These are phyloP conservation scores for Aspergillus sp. DNA, from an alignment of 2,329 filamentous ascomycete genomes.

Conservation along the genomic window DNA sequence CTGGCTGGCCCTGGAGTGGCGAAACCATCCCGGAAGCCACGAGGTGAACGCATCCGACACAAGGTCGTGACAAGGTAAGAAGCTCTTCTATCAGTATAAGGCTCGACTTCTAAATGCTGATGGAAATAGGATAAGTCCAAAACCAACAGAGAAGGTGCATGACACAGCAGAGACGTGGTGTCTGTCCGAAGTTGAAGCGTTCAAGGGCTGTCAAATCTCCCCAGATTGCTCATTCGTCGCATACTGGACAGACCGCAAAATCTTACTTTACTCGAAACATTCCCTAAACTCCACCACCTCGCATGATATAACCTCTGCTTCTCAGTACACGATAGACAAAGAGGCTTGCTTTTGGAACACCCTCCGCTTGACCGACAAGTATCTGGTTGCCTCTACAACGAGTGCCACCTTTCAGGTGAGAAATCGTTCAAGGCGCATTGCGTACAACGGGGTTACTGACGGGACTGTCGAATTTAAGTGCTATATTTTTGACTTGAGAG, in stretches of 20 bases:
- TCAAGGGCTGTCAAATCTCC: conserved; percentile 3
- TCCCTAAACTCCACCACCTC: neutral
- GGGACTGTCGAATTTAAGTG: neutral
- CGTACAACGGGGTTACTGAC: neutral
- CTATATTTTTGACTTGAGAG: neutral
- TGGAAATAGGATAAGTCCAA: neutral
- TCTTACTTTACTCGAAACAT: neutral
- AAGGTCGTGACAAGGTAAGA: neutral
- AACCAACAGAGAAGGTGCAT: neutral
- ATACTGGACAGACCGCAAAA: conserved; percentile 3
- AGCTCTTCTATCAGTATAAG: neutral
- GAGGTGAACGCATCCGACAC: neutral
- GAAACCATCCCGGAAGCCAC: neutral
- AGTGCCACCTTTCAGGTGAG: neutral
- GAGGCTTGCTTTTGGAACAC: neutral
- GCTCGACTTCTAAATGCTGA: neutral
- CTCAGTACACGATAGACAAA: neutral
- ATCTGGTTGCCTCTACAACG: conserved; percentile 1
- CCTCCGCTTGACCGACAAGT: neutral
- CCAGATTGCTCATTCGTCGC: neutral
- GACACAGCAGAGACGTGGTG: neutral
- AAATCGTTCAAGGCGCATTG: too few species aligned
- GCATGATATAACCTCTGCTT: neutral
- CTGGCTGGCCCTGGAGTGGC: neutral
- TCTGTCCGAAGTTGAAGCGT: neutral